Percentiles rank a stretch among this genome's conserved stretches.
Evolutionary conservation across 768 basidiomycete genomes (phyloP).

Genomic region (Pleurotus pulmonarius): DNA sequence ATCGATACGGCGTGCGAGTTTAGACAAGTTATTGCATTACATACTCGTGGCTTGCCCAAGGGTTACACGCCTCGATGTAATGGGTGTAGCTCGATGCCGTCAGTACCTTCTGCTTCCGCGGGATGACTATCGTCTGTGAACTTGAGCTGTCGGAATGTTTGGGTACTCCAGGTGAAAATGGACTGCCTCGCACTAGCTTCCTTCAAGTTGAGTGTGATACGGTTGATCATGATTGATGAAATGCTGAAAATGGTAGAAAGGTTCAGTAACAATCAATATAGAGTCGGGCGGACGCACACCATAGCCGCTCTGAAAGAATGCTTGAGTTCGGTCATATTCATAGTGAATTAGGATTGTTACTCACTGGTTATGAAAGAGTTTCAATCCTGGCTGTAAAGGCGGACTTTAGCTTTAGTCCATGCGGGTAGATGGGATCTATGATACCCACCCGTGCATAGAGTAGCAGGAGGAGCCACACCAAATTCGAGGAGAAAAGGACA

Average conservation of each 20-base stretch:
- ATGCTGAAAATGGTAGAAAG: constrained; percentile 2
- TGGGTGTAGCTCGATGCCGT: too few relatives aligned
- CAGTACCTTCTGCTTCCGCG: too few relatives aligned
- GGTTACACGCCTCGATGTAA: too few relatives aligned
- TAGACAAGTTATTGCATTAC: too few relatives aligned
- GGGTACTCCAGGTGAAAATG: constrained; percentile 10
- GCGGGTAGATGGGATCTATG: not conserved
- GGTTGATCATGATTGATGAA: constrained; percentile 17
- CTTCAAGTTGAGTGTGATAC: constrained; percentile 17
- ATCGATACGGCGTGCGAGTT: too few relatives aligned
- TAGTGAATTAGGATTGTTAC: not conserved
- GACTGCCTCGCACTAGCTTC: constrained; percentile 3
- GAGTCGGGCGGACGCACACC: constrained; percentile 3
- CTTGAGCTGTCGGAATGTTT: constrained; percentile 6
- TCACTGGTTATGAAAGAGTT: constrained; percentile 11
- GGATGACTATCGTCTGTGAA: not conserved
- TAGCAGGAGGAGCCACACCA: constrained; percentile 15
- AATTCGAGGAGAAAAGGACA: constrained; percentile 17
- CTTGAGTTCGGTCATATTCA: not conserved
- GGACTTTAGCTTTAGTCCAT: not conserved
- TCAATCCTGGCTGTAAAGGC: constrained; percentile 2
- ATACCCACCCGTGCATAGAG: constrained; percentile 13
- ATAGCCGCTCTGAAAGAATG: constrained; percentile 8
- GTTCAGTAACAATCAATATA: not conserved
- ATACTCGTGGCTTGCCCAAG: too few relatives aligned